Conservation (phyloP, 768 basidiomycete species). For the Leucosporidium creatinivorum region DNA sequence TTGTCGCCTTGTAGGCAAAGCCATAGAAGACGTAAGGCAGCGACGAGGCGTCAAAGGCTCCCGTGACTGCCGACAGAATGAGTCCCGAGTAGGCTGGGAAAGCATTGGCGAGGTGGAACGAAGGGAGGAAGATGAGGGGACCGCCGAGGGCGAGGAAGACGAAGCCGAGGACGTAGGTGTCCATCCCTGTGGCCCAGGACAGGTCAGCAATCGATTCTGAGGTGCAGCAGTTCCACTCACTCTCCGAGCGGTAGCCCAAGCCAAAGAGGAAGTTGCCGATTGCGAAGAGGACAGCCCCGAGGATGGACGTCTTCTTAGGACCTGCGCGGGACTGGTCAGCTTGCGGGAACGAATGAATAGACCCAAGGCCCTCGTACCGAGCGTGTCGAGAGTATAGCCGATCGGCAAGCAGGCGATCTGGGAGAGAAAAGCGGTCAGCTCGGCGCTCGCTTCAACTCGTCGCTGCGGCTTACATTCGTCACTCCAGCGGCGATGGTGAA, state of each 20-base stretch:
- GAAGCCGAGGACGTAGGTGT: conserved; percentile 42
- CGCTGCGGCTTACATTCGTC: conserved; percentile 37
- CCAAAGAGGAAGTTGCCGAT: conserved; percentile 42
- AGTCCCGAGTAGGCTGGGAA: conserved; percentile 43
- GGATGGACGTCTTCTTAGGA: conserved; percentile 39
- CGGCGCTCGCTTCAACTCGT: not conserved
- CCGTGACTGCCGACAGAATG: conserved; percentile 43
- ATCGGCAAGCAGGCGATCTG: conserved; percentile 6
- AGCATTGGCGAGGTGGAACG: conserved; percentile 45
- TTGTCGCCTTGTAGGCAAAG: conserved; percentile 30
- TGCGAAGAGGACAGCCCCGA: conserved; percentile 40
- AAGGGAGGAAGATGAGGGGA: conserved; percentile 43
- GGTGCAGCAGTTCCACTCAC: not conserved
- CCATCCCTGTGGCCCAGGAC: conserved; percentile 32
- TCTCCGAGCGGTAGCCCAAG: conserved; percentile 10
- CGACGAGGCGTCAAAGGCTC: conserved; percentile 44
- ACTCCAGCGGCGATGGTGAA: conserved; percentile 43
- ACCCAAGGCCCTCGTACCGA: not conserved
- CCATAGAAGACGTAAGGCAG: conserved; percentile 42
- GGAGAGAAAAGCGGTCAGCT: not conserved
- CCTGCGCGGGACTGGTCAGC: conserved; percentile 39
- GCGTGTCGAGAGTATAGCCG: conserved; percentile 1
- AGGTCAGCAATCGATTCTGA: not conserved
- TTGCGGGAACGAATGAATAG: conserved; percentile 39
- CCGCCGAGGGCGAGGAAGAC: conserved; percentile 43